phyloP scores from a whole-genome alignment of 2,329 filamentous ascomycete species.

The Cryoendolithus antarcticus region DNA sequence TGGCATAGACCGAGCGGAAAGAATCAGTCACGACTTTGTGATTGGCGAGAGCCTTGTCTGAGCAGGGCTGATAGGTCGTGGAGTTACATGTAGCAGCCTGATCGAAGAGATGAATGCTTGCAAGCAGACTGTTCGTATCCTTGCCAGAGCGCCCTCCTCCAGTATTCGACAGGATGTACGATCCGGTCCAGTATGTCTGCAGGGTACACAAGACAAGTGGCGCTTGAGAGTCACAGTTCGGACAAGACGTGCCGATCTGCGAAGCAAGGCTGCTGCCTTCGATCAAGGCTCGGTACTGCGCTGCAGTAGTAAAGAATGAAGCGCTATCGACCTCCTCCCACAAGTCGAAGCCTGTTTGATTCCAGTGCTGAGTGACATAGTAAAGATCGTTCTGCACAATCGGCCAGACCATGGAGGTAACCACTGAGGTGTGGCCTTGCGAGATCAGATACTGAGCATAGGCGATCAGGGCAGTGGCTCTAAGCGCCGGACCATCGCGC shows the following conservation, averaged over 20 bases:
- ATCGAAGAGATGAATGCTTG: slow-evolving; percentile 51
- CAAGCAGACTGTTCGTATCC: slow-evolving; percentile 57
- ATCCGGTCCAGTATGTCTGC: slow-evolving; percentile 60
- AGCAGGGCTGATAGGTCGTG: slow-evolving; percentile 67
- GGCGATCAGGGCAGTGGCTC: slow-evolving; percentile 58
- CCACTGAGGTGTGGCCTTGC: slow-evolving; percentile 27
- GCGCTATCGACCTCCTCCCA: slow-evolving; percentile 72
- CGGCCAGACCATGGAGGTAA: slow-evolving; percentile 52
- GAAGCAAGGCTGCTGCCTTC: slow-evolving; percentile 57
- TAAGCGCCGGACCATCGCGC: slow-evolving; percentile 63
- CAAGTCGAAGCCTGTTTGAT: slow-evolving; percentile 54
- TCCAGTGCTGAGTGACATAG: slow-evolving; percentile 60
- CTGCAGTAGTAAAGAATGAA: slow-evolving; percentile 66
- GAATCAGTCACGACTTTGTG: slow-evolving; percentile 65
- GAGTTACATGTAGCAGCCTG: slow-evolving; percentile 49
- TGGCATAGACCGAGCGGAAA: slow-evolving; percentile 56
- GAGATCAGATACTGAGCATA: slow-evolving; percentile 60
- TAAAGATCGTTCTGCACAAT: slow-evolving; percentile 62
- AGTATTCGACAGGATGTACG: slow-evolving; percentile 58
- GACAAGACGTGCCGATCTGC: slow-evolving; percentile 47
- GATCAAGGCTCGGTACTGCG: slow-evolving; percentile 51
- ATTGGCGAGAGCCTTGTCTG: slow-evolving; percentile 47
- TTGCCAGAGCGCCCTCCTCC: slow-evolving; percentile 51
- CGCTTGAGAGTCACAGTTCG: slow-evolving; percentile 50
- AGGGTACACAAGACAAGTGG: slow-evolving; percentile 62